Evolutionary conservation across 2,329 filamentous ascomycete genomes (phyloP), one percentile per base, ranked within the genome.

Genomic region (Cladobotryum protrusum): DNA sequence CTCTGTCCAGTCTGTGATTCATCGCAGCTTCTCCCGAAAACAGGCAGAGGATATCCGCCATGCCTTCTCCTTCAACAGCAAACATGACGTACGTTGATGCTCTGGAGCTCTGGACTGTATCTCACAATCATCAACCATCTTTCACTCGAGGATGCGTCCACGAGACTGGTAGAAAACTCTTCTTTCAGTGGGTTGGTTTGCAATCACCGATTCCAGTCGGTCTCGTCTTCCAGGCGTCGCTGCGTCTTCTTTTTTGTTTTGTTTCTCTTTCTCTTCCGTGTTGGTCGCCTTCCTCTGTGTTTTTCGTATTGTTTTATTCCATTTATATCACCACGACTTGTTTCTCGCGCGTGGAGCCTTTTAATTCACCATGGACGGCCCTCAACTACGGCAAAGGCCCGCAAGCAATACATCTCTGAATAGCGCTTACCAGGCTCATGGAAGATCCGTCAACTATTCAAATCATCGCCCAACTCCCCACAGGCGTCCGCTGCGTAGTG

Each of bases 401-500:
- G 60, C 61, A 51, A 75, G 72, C 48, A 68, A 72, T 61, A 65
- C 63, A 44, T 68, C 71, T 4, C 63, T 73, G 40, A 61, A 62
- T 51, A 63, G 59, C 51, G 60, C 57, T 17, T 68, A 67, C 56
- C 56, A 55, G 29, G 48, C 61, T 19, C 63, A 67, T 20, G 58
- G 51, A 43, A 58, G 54, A 34, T 50, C 52, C 11, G 42, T 52
- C 18, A 50, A 54, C 17, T 50, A 53, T 39, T 45, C 54, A 15
- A 56, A 55, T 6, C 45, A 55, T 35, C 56, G 57, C 33, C 57
- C 57, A 15, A 52, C 55, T 32, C 52, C 66, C 37, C 57, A 67
- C 33, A 65, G 59, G 54, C 69, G 68, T 34, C 71, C 74, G 4
- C 64, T 76, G 32, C 68, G 70, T 50, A 70, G 67, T 56, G 65